Conservation (phyloP, 345 rosid genomes). For the Euphorbia lathyris region DNA sequence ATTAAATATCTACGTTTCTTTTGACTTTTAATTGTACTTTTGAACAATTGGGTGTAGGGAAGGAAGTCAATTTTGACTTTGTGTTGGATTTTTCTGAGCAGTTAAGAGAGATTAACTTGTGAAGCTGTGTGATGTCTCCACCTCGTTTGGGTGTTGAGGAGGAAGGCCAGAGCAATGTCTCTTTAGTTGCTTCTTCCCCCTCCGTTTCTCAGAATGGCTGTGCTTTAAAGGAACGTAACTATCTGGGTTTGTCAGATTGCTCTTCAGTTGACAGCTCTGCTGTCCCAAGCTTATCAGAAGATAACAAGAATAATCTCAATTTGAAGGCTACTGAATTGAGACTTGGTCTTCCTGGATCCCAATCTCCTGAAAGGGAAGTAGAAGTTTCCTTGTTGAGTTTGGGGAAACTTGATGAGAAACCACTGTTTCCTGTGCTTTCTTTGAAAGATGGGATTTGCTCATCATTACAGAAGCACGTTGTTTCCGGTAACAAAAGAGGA, state of each 20-base stretch:
- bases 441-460: slow-evolving; percentile 50
- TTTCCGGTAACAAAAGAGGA: slow-evolving; percentile 77
- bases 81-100: slow-evolving; percentile 11
- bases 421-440: slow-evolving; percentile 71
- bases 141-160: slow-evolving; percentile 54
- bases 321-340: slow-evolving; percentile 81
- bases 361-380: slow-evolving; percentile 58
- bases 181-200: slow-evolving; percentile 46
- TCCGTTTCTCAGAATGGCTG: slow-evolving; percentile 38
- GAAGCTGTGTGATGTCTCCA: slow-evolving; percentile 60
- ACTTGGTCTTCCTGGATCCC: slow-evolving; percentile 85
- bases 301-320: slow-evolving; percentile 53
- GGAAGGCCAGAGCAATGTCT: slow-evolving; percentile 43
- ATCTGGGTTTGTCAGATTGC: slow-evolving; percentile 69
- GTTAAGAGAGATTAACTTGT: slow-evolving; percentile 20
- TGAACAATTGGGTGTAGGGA: not conserved
- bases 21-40: not conserved
- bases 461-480: slow-evolving; percentile 44
- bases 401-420: slow-evolving; percentile 63
- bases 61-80: slow-evolving; percentile 10
- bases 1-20: not conserved
- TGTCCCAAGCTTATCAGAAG: slow-evolving; percentile 41
- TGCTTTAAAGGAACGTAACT: slow-evolving; percentile 64
- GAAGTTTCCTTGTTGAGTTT: slow-evolving; percentile 42
- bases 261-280: slow-evolving; percentile 77